Conservation (phyloP, 2,329 filamentous ascomycete genomes). For the Epichloe coenophiala region DNA sequence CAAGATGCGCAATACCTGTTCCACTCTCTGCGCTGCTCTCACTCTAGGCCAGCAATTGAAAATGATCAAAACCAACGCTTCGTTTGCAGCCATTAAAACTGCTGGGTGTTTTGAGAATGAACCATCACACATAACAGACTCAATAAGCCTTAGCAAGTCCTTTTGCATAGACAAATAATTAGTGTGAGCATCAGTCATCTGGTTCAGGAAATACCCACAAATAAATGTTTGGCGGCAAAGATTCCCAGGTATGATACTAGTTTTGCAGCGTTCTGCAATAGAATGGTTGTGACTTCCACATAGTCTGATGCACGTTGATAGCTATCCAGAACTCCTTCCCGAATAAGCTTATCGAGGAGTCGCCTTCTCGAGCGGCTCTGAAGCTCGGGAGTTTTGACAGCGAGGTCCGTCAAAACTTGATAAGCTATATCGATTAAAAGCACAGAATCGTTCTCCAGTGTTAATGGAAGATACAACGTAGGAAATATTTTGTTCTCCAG, state of each 20-base stretch:
- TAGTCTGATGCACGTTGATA: conserved; percentile 47
- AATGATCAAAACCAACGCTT: conserved; percentile 44
- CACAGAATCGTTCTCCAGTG: conserved; percentile 57
- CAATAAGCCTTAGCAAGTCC: conserved; percentile 54
- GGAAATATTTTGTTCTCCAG: conserved; percentile 59
- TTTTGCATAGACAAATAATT: conserved; percentile 17
- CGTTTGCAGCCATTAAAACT: conserved; percentile 37
- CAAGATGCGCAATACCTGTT: conserved; percentile 49
- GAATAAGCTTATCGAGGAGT: conserved; percentile 40
- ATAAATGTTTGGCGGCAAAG: conserved; percentile 52
- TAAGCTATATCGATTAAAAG: conserved; percentile 52
- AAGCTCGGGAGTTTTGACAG: conserved; percentile 13
- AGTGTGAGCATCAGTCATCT: neutral
- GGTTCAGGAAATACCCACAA: conserved; percentile 26
- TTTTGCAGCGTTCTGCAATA: conserved; percentile 35
- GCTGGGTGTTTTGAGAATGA: conserved; percentile 44
- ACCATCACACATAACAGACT: conserved; percentile 51
- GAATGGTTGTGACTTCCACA: conserved; percentile 38
- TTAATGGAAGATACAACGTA: conserved; percentile 59
- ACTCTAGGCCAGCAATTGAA: conserved; percentile 58
- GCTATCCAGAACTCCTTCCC: conserved; percentile 40
- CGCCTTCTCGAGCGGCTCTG: conserved; percentile 15
- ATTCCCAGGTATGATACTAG: conserved; percentile 47
- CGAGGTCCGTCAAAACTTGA: conserved; percentile 49
- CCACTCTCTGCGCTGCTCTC: conserved; percentile 36